Evolutionary conservation across 352 stramenopile species (phyloP).

Genomic region (Globisporangium carolinianum): DNA sequence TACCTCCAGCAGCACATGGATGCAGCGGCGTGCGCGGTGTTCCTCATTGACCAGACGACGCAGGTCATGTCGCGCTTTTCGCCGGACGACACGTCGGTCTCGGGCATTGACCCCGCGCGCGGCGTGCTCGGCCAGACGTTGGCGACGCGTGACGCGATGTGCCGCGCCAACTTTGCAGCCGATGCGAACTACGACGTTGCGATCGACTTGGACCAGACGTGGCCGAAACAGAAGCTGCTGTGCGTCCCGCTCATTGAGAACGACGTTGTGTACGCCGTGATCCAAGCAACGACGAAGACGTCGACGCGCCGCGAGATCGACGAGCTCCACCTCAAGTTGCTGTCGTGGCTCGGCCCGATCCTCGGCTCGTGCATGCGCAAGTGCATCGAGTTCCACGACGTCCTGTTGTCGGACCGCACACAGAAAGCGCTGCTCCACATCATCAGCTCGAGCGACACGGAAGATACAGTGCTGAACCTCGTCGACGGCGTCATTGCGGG

Average conservation of each 20-base stretch:
- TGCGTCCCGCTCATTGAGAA: slow-evolving; percentile 71
- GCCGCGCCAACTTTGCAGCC: slow-evolving; percentile 35
- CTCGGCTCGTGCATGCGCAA: slow-evolving; percentile 80
- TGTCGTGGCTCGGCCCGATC: slow-evolving; percentile 77
- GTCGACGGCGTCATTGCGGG: slow-evolving; percentile 80
- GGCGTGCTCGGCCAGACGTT: slow-evolving; percentile 49
- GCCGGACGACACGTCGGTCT: slow-evolving; percentile 36
- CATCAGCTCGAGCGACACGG: slow-evolving; percentile 75
- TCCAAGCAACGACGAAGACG: slow-evolving; percentile 53
- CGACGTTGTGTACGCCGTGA: slow-evolving; percentile 69
- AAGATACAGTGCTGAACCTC: slow-evolving; percentile 80
- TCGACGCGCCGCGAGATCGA: slow-evolving; percentile 35
- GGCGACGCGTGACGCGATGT: slow-evolving; percentile 23
- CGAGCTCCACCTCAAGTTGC: slow-evolving; percentile 58
- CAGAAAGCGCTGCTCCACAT: slow-evolving; percentile 83
- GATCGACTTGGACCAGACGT: slow-evolving; percentile 60
- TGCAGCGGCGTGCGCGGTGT: slow-evolving; percentile 45
- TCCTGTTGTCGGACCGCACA: slow-evolving; percentile 73
- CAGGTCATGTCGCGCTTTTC: slow-evolving; percentile 74
- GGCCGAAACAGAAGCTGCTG: slow-evolving; percentile 51
- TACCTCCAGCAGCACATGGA: slow-evolving; percentile 55
- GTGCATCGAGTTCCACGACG: slow-evolving; percentile 82
- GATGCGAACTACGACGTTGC: slow-evolving; percentile 48
- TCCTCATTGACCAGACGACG: slow-evolving; percentile 68
- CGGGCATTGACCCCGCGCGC: slow-evolving; percentile 35